Evolutionary conservation across 2,329 filamentous ascomycete species (phyloP).

Genomic region (Capronia americana): DNA sequence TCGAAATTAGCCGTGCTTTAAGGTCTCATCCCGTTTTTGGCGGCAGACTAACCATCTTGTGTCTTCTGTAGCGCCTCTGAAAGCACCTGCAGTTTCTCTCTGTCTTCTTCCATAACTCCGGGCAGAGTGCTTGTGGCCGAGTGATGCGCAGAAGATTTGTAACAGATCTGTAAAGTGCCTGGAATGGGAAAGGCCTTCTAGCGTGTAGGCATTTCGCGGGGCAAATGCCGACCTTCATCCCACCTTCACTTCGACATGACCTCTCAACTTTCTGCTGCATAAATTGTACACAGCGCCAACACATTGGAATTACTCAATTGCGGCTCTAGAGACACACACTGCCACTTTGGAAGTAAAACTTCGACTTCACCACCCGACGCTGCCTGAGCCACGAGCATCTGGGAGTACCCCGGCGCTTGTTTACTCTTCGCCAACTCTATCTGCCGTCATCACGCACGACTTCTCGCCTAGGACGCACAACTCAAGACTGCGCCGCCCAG

Average conservation of each 20-base stretch:
- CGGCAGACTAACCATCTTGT: conserved; percentile 69
- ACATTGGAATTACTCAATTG: not conserved
- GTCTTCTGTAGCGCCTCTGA: conserved; percentile 88
- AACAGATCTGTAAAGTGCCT: conserved; percentile 20
- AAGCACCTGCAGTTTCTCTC: conserved; percentile 79
- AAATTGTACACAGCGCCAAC: not conserved
- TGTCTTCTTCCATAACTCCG: conserved; percentile 55
- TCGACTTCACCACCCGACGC: not conserved
- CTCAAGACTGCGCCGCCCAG: conserved; percentile 40
- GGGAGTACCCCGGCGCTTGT: conserved; percentile 14
- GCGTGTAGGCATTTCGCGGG: conserved; percentile 29
- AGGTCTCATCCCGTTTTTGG: not conserved
- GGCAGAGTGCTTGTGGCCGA: not conserved
- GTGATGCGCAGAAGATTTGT: conserved; percentile 25
- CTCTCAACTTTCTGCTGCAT: not conserved
- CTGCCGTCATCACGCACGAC: not conserved
- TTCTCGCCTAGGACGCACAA: not conserved
- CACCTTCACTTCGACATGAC: conserved; percentile 15
- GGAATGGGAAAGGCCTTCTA: conserved; percentile 19
- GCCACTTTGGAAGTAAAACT: not conserved
- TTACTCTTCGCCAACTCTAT: conserved; percentile 1
- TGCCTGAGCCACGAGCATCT: not conserved
- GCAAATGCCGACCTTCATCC: conserved; percentile 30
- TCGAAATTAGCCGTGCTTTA: conserved; percentile 14
- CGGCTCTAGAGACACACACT: not conserved